phyloP scores from a whole-genome alignment of 768 basidiomycete genomes.

The Rhodosporidiobolus sp. region DNA sequence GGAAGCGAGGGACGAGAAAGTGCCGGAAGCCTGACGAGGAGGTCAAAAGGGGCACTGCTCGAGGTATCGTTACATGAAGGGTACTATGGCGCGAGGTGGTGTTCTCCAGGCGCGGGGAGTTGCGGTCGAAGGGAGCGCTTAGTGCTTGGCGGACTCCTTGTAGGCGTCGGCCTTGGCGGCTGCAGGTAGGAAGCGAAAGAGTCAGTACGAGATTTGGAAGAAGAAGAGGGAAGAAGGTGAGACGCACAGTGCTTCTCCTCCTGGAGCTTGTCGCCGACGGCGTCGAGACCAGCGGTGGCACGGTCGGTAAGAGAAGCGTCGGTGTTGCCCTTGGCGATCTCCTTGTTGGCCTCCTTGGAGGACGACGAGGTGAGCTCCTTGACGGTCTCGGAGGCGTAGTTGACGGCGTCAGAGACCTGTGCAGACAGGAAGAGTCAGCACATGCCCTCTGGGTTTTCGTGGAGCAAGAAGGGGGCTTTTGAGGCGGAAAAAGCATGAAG shows the following conservation, averaged over 20 bases:
- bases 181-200: neutral
- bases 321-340: constrained; percentile 36
- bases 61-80: too few species aligned
- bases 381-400: constrained; percentile 25
- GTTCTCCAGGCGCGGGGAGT: neutral
- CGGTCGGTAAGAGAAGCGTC: constrained; percentile 29
- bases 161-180: constrained; percentile 11
- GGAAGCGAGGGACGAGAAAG: too few species aligned
- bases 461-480: too few species aligned
- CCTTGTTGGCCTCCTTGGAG: constrained; percentile 38
- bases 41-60: too few species aligned
- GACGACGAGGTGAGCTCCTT: neutral
- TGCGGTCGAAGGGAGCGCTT: too few species aligned
- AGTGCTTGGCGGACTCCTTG: constrained; percentile 24
- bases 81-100: too few species aligned
- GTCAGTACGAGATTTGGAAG: neutral
- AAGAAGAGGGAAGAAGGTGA: neutral
- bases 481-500: neutral
- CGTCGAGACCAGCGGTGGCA: constrained; percentile 24
- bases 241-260: constrained; percentile 11
- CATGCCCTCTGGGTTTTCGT: neutral
- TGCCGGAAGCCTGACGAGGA: too few species aligned
- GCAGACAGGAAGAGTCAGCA: neutral
- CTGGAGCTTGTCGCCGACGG: constrained; percentile 29
- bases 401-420: constrained; percentile 21